Conservation (phyloP, 169 alveolate genomes). For the Eimeria praecox region DNA sequence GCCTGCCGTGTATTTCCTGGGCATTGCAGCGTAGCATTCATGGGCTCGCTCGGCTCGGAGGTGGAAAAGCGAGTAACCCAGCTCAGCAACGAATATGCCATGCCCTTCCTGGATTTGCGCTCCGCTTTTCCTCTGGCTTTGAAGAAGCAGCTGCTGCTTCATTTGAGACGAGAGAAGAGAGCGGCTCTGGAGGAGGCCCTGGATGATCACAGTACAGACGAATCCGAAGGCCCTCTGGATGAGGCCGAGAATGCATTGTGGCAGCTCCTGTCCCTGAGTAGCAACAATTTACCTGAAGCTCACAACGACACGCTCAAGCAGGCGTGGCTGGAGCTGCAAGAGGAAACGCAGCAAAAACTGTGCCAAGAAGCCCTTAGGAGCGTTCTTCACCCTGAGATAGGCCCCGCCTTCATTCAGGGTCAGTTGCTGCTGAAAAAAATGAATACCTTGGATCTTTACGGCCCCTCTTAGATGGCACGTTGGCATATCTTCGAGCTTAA, state of each 20-base stretch:
- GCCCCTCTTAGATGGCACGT: background rate
- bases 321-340: slow-evolving; percentile 29
- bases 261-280: slow-evolving; percentile 17
- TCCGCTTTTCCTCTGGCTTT: slow-evolving; percentile 34
- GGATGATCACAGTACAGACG: background rate
- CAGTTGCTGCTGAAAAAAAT: background rate
- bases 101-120: slow-evolving; percentile 32
- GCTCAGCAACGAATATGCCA: slow-evolving; percentile 40
- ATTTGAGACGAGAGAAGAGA: slow-evolving; percentile 32
- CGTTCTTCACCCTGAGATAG: slow-evolving; percentile 32
- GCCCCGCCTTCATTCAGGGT: slow-evolving; percentile 67
- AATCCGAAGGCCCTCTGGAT: background rate
- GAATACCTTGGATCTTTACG: background rate
- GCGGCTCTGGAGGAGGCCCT: slow-evolving; percentile 62
- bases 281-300: background rate
- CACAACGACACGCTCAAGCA: background rate
- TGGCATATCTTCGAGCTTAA: background rate
- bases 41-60: slow-evolving; percentile 67
- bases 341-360: slow-evolving; percentile 26
- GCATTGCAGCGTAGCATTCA: slow-evolving; percentile 38
- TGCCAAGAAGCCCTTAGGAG: slow-evolving; percentile 42
- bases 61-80: slow-evolving; percentile 47
- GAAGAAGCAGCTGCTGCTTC: slow-evolving; percentile 21
- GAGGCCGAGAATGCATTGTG: slow-evolving; percentile 9
- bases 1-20: background rate